Evolutionary conservation across 371 early-diverging fungal genomes (phyloP), one percentile per base, ranked within the genome.

Genomic region (Mucor mucedo): DNA sequence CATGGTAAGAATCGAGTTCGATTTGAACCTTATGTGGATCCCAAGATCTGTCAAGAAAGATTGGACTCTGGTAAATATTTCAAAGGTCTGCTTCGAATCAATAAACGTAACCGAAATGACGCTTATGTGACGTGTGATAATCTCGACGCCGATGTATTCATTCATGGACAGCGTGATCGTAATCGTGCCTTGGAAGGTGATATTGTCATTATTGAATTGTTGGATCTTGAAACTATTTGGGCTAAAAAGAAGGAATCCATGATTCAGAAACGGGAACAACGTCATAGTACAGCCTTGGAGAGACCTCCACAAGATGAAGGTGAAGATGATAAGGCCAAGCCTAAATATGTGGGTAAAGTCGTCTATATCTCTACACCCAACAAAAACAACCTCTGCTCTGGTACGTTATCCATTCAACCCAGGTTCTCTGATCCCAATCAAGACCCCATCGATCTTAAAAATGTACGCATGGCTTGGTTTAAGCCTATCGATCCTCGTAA

Each of bases 151-250:
- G 87, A 90, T 60, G 79, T 89, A 9, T 86, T 82, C 64, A 84
- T 92, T 11, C 77, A 71, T 52, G 88, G 89, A 13, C 68, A 76
- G 16, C 61, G 53, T 9, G 65, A 76, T 40, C 87, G 91, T 45
- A 94, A 94, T 69, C 87, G 94, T n/a, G 92, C 93, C 1, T 68
- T 93, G 14, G 87, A 91, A 6, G 91, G 91, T 10, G 94, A 94
- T 52, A 56, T 79, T 0, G 94, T 94, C 5, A 83, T 83, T 10
- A 75, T 94, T 4, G 63, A 72, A 55, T 58, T 91, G 5, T 56
- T 90, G 14, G 78, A 80, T 42, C 79, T 82, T 0, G 80, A 75
- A 1, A 83, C 78, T 39, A 64, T 85, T 6, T 69, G 73, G 70
- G 40, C 55, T 1, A 65, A 62, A 39, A 73, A 70, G 44, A 65